Percentiles rank a stretch among this genome's conserved stretches.
Evolutionary conservation across 306 rosid species (phyloP).

Genomic region (Acacia crassicarpa): DNA sequence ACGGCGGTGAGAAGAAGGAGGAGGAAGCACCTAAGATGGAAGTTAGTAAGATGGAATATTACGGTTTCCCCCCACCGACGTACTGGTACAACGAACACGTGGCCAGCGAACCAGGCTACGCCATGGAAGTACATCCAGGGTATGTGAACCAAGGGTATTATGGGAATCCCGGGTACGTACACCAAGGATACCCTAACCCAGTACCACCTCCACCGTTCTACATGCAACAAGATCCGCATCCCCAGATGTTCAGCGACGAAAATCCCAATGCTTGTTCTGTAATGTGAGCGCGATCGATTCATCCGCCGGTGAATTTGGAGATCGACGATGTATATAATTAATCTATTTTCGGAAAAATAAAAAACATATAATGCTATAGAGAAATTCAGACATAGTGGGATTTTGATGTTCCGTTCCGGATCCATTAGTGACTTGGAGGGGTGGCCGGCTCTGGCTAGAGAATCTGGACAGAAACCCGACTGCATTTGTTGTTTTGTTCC

Average conservation of each 20-base stretch:
- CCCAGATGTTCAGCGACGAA: slow-evolving; percentile 73
- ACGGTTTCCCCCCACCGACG: slow-evolving; percentile 43
- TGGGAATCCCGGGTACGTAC: slow-evolving; percentile 35
- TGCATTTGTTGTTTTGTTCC: slow-evolving; percentile 26
- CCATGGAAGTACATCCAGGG: slow-evolving; percentile 29
- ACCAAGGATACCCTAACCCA: slow-evolving; percentile 37
- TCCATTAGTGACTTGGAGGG: slow-evolving; percentile 17
- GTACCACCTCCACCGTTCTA: slow-evolving; percentile 30
- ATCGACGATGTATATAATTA: background rate
- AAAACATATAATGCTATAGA: background rate
- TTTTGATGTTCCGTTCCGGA: slow-evolving; percentile 19
- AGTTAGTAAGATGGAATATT: slow-evolving; percentile 60
- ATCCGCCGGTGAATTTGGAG: background rate
- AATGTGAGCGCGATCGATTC: slow-evolving; percentile 52
- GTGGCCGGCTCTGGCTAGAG: slow-evolving; percentile 38
- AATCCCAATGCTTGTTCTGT: slow-evolving; percentile 88
- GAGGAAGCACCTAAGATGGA: slow-evolving; percentile 42
- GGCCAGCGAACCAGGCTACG: slow-evolving; percentile 48
- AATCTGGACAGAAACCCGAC: slow-evolving; percentile 25
- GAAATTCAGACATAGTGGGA: slow-evolving; percentile 9
- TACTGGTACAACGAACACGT: slow-evolving; percentile 51
- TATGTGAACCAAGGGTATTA: slow-evolving; percentile 29
- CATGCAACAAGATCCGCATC: slow-evolving; percentile 23
- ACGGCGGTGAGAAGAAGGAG: slow-evolving; percentile 22
- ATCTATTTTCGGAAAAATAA: background rate